These are phyloP conservation scores for Trametes cubensis DNA, from an alignment of 768 basidiomycete genomes.

Conservation along the genomic window DNA sequence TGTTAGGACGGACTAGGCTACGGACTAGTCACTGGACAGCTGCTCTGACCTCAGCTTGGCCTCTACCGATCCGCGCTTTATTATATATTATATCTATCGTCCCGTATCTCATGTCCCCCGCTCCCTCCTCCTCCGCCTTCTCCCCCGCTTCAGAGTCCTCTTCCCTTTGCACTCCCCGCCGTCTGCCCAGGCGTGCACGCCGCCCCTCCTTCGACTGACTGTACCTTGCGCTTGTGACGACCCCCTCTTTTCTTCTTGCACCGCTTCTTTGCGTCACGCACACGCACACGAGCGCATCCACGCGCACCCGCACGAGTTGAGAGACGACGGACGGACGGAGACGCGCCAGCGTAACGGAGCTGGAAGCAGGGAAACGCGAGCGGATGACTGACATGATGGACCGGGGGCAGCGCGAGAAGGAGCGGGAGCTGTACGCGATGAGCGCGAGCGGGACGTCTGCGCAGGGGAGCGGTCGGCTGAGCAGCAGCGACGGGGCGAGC, in stretches of 20 bases:
- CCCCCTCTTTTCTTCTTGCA: background rate
- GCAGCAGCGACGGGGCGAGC: slow-evolving; percentile 15
- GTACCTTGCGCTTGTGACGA: background rate
- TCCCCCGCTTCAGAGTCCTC: background rate
- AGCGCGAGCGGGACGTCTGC: slow-evolving; percentile 8
- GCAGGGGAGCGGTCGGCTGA: slow-evolving; percentile 1
- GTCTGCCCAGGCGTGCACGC: background rate
- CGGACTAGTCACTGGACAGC: no score
- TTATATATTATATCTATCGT: background rate
- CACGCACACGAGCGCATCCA: no score
- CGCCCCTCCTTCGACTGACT: background rate
- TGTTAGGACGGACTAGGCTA: no score
- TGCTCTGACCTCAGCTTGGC: no score
- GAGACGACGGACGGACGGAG: background rate
- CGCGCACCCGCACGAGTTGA: background rate
- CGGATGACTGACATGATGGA: background rate
- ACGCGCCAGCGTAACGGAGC: background rate
- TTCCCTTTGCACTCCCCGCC: background rate
- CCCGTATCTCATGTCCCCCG: background rate
- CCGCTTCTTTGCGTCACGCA: background rate
- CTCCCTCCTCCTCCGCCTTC: background rate
- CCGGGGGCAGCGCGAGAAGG: slow-evolving; percentile 8
- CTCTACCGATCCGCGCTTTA: background rate
- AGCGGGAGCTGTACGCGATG: slow-evolving; percentile 6
- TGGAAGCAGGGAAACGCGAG: background rate